phyloP scores from a whole-genome alignment of 352 stramenopile species.

The Phytophthora pini region DNA sequence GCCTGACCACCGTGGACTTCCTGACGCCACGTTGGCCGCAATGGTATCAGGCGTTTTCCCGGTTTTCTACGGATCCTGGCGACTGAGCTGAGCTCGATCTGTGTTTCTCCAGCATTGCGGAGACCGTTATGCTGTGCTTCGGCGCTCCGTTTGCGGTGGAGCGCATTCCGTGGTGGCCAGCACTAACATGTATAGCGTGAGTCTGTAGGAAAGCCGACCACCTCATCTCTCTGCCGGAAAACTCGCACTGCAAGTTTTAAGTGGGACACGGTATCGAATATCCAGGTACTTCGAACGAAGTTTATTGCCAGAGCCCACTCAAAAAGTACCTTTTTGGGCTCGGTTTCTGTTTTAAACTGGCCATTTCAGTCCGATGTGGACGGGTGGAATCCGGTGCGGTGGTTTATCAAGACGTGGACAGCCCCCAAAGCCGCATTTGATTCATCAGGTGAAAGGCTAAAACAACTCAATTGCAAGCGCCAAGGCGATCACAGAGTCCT shows the following conservation, averaged over 20 bases:
- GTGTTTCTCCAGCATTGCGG: conserved; percentile 1
- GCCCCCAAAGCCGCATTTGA: not conserved
- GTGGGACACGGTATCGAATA: conserved; percentile 9
- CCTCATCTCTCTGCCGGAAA: conserved; percentile 1
- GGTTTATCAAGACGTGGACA: not conserved
- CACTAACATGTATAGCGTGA: not conserved
- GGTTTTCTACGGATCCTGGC: conserved; percentile 10
- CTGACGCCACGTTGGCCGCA: conserved; percentile 2
- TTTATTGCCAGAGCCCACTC: not conserved
- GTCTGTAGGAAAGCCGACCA: not conserved
- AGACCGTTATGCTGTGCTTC: not conserved
- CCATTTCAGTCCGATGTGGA: not conserved
- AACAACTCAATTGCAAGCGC: not conserved
- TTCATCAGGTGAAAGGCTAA: not conserved
- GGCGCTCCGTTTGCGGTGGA: not conserved
- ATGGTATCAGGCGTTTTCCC: conserved; percentile 1
- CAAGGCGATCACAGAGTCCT: not conserved
- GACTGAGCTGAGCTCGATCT: not conserved
- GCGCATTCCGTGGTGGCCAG: not conserved
- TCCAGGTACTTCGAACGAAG: conserved; percentile 12
- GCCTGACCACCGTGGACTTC: not conserved
- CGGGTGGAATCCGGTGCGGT: conserved; percentile 1
- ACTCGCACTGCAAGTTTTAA: not conserved
- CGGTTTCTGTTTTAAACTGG: conserved; percentile 8
- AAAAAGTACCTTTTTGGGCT: not conserved